phyloP scores from a whole-genome alignment of 306 rosid species.

The Sechiopsis laciniata region DNA sequence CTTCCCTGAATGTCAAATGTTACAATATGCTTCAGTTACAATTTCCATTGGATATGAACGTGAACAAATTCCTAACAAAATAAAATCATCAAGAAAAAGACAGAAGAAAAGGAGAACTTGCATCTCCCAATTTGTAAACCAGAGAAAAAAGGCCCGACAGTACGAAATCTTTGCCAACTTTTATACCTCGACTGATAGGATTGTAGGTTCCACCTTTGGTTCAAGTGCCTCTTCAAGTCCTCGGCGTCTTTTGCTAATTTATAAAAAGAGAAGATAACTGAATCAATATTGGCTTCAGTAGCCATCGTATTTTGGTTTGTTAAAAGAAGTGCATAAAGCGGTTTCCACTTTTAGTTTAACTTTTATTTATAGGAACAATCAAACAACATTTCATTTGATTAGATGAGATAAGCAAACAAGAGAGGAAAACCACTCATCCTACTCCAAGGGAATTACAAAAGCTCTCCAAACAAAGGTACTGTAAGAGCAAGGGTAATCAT shows the following conservation, averaged over 20 bases:
- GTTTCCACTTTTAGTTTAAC: neutral
- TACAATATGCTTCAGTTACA: neutral
- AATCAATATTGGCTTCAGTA: slow-evolving; percentile 22
- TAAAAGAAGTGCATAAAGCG: neutral
- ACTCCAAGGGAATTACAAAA: neutral
- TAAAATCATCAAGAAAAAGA: neutral
- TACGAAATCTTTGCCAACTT: slow-evolving; percentile 1
- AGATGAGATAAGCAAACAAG: slow-evolving; percentile 11
- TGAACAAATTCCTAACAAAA: neutral
- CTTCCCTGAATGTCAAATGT: slow-evolving; percentile 61
- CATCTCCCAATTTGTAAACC: neutral
- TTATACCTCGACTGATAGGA: slow-evolving; percentile 82
- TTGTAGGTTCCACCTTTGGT: slow-evolving; percentile 60
- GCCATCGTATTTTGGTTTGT: neutral
- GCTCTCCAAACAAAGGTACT: neutral
- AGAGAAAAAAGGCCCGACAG: neutral
- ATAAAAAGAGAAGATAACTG: slow-evolving; percentile 18
- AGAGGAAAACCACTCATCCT: neutral
- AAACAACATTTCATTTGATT: neutral
- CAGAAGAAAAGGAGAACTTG: neutral
- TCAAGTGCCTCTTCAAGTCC: slow-evolving; percentile 43
- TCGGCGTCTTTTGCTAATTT: slow-evolving; percentile 57
- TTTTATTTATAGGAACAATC: neutral
- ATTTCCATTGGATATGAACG: slow-evolving; percentile 13
- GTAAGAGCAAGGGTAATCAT: neutral